A percentile compares a stretch with the other conserved stretches of the same genome.
Evolutionary conservation across 176 grass and related monocot species (phyloP).

Genomic region (Rhipidocladum racemiflorum): DNA sequence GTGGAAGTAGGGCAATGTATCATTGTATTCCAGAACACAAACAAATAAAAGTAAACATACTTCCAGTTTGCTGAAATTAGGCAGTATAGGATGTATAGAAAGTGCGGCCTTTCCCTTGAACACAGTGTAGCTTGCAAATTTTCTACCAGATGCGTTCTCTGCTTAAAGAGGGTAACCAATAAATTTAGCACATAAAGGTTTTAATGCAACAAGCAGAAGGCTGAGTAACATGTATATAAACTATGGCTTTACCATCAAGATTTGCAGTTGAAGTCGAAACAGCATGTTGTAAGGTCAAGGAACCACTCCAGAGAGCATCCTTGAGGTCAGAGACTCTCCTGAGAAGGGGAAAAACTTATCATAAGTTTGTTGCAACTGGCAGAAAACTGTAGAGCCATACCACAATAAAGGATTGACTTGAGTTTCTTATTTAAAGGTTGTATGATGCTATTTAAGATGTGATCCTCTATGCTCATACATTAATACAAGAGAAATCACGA

Average conservation of each 20-base stretch:
- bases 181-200: neutral
- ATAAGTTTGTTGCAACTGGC: neutral
- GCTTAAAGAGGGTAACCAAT: slow-evolving; percentile 24
- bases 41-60: slow-evolving; percentile 46
- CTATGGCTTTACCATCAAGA: slow-evolving; percentile 36
- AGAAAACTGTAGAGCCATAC: neutral
- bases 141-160: slow-evolving; percentile 45
- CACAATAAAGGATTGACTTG: neutral
- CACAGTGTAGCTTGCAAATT: slow-evolving; percentile 58
- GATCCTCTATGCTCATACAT: neutral
- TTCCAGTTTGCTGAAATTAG: slow-evolving; percentile 58
- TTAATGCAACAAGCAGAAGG: neutral
- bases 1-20: slow-evolving; percentile 6
- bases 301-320: slow-evolving; percentile 46
- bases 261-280: slow-evolving; percentile 49
- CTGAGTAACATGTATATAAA: neutral
- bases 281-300: slow-evolving; percentile 43
- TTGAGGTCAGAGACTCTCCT: slow-evolving; percentile 39
- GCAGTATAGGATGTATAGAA: slow-evolving; percentile 59
- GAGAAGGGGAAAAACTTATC: neutral
- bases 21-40: slow-evolving; percentile 7
- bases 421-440: neutral
- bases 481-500: neutral
- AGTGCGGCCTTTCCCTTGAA: slow-evolving; percentile 96
- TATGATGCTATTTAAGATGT: neutral